phyloP scores from a whole-genome alignment of 2,329 filamentous ascomycete genomes.

The Colletotrichum eremochloae region DNA sequence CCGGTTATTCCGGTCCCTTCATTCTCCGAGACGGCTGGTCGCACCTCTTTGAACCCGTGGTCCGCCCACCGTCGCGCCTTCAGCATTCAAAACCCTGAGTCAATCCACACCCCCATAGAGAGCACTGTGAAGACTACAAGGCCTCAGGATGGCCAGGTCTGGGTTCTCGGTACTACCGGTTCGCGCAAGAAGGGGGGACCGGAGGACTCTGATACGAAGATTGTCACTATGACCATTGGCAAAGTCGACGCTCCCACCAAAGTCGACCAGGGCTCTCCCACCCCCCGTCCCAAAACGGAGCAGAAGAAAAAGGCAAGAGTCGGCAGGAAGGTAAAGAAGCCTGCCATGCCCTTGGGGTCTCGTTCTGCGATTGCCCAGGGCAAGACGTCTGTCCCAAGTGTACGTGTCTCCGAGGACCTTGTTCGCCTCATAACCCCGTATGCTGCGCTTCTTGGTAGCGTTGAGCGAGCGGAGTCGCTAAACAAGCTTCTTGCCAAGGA shows the following conservation, averaged over 20 bases:
- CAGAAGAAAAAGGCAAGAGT: conserved; percentile 16
- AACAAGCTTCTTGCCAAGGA: conserved; percentile 24
- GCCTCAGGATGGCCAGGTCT: conserved; percentile 4
- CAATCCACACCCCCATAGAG: not conserved
- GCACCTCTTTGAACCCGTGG: conserved; percentile 22
- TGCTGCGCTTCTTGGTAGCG: conserved; percentile 7
- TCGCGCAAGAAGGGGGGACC: conserved; percentile 19
- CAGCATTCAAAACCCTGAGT: conserved; percentile 17
- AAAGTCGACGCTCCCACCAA: conserved; percentile 24
- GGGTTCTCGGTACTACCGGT: conserved; percentile 10
- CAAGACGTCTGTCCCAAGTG: not conserved
- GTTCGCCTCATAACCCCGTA: conserved; percentile 7
- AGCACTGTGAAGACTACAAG: not conserved
- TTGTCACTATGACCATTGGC: conserved; percentile 19
- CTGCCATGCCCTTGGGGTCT: not conserved
- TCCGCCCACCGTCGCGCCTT: not conserved
- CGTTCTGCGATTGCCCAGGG: not conserved
- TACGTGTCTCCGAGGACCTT: conserved; percentile 12
- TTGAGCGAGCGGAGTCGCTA: not conserved
- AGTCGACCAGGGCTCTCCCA: conserved; percentile 20
- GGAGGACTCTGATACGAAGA: not conserved
- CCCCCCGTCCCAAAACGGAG: conserved; percentile 22
- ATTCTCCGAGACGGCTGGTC: not conserved
- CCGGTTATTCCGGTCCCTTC: not conserved
- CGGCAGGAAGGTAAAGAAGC: conserved; percentile 25